Base-by-base conservation (phyloP, 139 green algal species). In the Chlorella sp. region DNA sequence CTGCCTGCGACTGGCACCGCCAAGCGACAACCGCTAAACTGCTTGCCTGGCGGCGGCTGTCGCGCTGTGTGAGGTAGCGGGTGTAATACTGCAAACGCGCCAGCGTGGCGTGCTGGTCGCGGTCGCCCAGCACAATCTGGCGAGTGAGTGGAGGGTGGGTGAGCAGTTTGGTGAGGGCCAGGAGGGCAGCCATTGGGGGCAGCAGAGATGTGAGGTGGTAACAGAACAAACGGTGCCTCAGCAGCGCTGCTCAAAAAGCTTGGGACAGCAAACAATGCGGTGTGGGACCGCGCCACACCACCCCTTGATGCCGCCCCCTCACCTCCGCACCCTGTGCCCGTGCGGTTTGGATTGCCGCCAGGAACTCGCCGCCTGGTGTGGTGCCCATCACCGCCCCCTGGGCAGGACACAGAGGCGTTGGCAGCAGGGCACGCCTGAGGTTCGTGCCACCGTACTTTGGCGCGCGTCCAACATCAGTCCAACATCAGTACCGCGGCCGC, bases 331-430 rank as follows among this genome's bases (percentile, higher is more conserved):
- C 79, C 16, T 38, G 46, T 11, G 28, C 64, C 16, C 30, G 64
- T 0, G 79, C 79, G 44, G 79, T 64, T 44, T 65, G 64, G 36
- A 64, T 56, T 2, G 79, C 79, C 20, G 82, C 83, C 14, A 87
- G 54, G n/a, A 92, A 92, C 72, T 92, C 88, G 24, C 70, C 78
- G n/a, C 88, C 88, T 8, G 87, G 81, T 24, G 54, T 85, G 24
- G 65, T 80, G 26, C 88, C 88, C 72, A 92, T 80, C 32, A 92
- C n/a, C 9, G 88, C 88, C 3, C 88, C 88, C 51, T 60, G 46
- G n/a, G n/a, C n/a, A n/a, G n/a, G n/a, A n/a, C n/a, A n/a, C n/a
- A n/a, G n/a, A n/a, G n/a, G n/a, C n/a, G n/a, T n/a, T n/a, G n/a
- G n/a, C n/a, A n/a, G n/a, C n/a, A n/a, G n/a, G n/a, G n/a, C n/a